Evolutionary conservation across 2,329 filamentous ascomycete species (phyloP).

Genomic region (Xylariomycetidae sp.): DNA sequence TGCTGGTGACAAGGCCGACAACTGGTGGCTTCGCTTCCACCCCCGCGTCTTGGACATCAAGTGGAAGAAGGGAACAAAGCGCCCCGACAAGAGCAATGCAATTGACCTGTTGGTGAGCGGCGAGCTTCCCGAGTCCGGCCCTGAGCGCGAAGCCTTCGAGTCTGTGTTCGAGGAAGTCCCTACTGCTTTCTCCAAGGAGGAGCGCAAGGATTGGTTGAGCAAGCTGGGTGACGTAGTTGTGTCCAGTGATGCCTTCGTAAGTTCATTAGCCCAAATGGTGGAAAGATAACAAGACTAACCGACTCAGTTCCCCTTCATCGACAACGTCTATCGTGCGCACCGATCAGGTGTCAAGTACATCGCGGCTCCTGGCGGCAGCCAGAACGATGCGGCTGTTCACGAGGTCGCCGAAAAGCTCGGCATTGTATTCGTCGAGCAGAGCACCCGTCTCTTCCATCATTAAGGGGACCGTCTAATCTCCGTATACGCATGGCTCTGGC

Average conservation of each 20-base stretch:
- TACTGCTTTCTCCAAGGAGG: conserved; percentile 70
- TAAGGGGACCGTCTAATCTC: conserved; percentile 35
- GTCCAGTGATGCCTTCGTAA: conserved; percentile 91
- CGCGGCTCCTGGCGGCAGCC: conserved; percentile 84
- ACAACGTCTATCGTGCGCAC: conserved; percentile 90
- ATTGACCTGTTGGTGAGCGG: conserved; percentile 94
- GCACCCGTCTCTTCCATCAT: conserved; percentile 90
- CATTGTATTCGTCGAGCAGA: conserved; percentile 95
- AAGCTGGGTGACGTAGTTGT: conserved; percentile 79
- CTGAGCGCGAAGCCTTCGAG: conserved; percentile 84
- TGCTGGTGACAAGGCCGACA: conserved; percentile 96
- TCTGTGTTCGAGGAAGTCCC: conserved; percentile 87
- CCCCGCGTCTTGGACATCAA: conserved; percentile 79
- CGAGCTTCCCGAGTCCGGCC: conserved; percentile 73
- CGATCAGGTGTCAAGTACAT: conserved; percentile 93
- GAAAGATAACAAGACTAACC: too few species aligned
- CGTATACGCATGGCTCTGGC: background rate
- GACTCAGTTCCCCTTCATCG: conserved; percentile 88
- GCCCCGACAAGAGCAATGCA: conserved; percentile 95
- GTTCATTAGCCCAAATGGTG: too few species aligned
- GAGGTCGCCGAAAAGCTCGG: conserved; percentile 86
- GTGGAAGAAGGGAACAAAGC: conserved; percentile 97
- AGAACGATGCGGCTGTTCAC: conserved; percentile 77
- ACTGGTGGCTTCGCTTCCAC: conserved; percentile 99
- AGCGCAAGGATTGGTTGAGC: conserved; percentile 78